These are phyloP conservation scores for Vitis hybrid DNA, from an alignment of 177 flowering plant genomes.

Conservation along the genomic window DNA sequence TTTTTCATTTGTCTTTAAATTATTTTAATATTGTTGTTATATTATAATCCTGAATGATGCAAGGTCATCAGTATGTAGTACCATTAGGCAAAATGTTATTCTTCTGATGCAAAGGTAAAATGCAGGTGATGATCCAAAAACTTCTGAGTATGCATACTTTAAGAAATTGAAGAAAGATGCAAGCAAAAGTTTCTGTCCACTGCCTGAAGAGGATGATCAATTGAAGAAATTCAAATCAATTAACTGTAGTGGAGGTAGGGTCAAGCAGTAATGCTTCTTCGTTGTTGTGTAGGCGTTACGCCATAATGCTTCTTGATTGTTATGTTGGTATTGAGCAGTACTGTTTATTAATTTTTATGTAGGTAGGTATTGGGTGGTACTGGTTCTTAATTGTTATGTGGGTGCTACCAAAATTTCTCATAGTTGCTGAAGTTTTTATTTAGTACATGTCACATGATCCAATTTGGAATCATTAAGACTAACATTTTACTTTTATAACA, in stretches of 20 bases:
- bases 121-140: slow-evolving; percentile 56
- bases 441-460: neutral
- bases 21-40: neutral
- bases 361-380: too few species aligned
- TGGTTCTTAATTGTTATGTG: neutral
- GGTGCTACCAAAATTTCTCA: too few species aligned
- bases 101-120: slow-evolving; percentile 11
- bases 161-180: slow-evolving; percentile 46
- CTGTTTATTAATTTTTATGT: too few species aligned
- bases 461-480: neutral
- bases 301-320: too few species aligned
- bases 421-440: neutral
- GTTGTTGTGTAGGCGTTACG: neutral
- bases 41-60: neutral
- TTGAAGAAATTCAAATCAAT: slow-evolving; percentile 22
- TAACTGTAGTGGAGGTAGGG: slow-evolving; percentile 31
- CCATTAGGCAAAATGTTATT: neutral
- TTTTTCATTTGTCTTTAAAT: neutral
- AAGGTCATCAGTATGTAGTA: neutral
- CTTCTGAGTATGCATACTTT: slow-evolving; percentile 66
- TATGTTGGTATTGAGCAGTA: too few species aligned
- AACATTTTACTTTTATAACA: neutral
- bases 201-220: slow-evolving; percentile 18
- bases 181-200: slow-evolving; percentile 9
- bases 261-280: neutral